A percentile compares a stretch with the other conserved stretches of the same genome.
These are phyloP conservation scores for Aspergillus oerlinghausenensis DNA, from an alignment of 2,329 filamentous ascomycete genomes.

Conservation along the genomic window DNA sequence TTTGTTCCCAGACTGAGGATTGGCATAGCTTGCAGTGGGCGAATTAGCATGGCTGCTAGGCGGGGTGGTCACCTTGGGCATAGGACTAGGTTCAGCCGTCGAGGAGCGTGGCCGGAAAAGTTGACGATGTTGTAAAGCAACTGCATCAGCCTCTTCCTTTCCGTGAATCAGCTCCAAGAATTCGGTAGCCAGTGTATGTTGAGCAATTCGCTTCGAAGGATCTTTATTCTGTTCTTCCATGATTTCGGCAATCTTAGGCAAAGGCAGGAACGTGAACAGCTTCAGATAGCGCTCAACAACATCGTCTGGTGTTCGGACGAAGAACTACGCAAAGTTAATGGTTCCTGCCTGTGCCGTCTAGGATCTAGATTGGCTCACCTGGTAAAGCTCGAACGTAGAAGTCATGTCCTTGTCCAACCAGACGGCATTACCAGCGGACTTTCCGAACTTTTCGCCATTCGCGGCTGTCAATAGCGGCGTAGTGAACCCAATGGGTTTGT, in stretches of 20 bases:
- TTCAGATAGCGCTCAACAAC: slow-evolving; percentile 79
- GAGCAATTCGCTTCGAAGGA: slow-evolving; percentile 69
- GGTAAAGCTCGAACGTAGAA: slow-evolving; percentile 77
- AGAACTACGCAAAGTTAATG: slow-evolving; percentile 57
- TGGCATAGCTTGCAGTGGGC: slow-evolving; percentile 21
- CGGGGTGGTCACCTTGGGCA: slow-evolving; percentile 17
- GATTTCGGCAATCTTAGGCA: slow-evolving; percentile 60
- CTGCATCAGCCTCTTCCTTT: slow-evolving; percentile 55
- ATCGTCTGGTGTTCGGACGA: slow-evolving; percentile 74
- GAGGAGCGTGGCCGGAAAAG: slow-evolving; percentile 38
- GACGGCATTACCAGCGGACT: slow-evolving; percentile 87
- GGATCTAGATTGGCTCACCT: slow-evolving; percentile 38
- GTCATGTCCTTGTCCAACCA: slow-evolving; percentile 87
- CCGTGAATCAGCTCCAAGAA: slow-evolving; percentile 79
- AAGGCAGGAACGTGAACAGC: slow-evolving; percentile 83
- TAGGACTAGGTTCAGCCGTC: slow-evolving; percentile 30
- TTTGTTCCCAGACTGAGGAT: slow-evolving; percentile 33
- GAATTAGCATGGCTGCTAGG: slow-evolving; percentile 17
- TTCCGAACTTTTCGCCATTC: slow-evolving; percentile 86
- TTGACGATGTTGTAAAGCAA: slow-evolving; percentile 54
- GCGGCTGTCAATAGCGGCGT: slow-evolving; percentile 84
- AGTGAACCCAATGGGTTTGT: slow-evolving; percentile 73
- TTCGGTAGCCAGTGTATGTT: slow-evolving; percentile 78
- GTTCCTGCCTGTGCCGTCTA: too few relatives aligned
- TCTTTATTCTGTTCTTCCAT: slow-evolving; percentile 65